Percentiles rank a stretch among this genome's conserved stretches.
These are phyloP conservation scores for Lepiota venenata DNA, from an alignment of 768 basidiomycete species.

Conservation along the genomic window DNA sequence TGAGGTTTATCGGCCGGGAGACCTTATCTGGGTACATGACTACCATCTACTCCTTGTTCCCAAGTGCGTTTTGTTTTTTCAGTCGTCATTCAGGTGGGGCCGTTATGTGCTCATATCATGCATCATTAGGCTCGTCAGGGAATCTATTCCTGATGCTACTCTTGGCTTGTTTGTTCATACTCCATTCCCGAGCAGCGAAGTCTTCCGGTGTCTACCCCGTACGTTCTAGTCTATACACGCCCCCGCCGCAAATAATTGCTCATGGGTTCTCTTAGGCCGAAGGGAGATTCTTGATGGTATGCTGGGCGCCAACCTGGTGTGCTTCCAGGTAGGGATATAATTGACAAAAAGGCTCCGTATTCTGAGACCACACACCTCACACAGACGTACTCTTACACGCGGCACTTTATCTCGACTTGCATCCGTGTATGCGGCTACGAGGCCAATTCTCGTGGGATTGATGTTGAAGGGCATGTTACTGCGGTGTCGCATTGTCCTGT, in stretches of 20 bases:
- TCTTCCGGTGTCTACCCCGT: slow-evolving; percentile 93
- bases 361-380: not conserved
- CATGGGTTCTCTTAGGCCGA: slow-evolving; percentile 57
- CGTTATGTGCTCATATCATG: not conserved
- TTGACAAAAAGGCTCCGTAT: too few species aligned
- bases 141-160: slow-evolving; percentile 60
- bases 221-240: slow-evolving; percentile 34
- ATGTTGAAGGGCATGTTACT: slow-evolving; percentile 83
- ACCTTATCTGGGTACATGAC: slow-evolving; percentile 92
- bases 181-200: slow-evolving; percentile 95
- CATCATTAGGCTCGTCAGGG: slow-evolving; percentile 59
- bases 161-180: slow-evolving; percentile 97
- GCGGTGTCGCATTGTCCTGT: slow-evolving; percentile 90
- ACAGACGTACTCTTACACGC: slow-evolving; percentile 90
- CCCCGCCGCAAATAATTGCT: too few species aligned
- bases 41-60: slow-evolving; percentile 95
- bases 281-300: slow-evolving; percentile 97
- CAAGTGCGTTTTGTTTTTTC: slow-evolving; percentile 26
- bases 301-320: slow-evolving; percentile 94
- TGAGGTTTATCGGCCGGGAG: slow-evolving; percentile 80
- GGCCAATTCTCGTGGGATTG: slow-evolving; percentile 66
- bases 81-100: not conserved
- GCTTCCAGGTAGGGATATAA: slow-evolving; percentile 69
- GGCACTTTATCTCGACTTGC: slow-evolving; percentile 94
- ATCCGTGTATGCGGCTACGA: slow-evolving; percentile 97